These are phyloP conservation scores for Suhomyces bokatorum DNA, from an alignment of 1,139 yeast genomes.

Conservation along the genomic window DNA sequence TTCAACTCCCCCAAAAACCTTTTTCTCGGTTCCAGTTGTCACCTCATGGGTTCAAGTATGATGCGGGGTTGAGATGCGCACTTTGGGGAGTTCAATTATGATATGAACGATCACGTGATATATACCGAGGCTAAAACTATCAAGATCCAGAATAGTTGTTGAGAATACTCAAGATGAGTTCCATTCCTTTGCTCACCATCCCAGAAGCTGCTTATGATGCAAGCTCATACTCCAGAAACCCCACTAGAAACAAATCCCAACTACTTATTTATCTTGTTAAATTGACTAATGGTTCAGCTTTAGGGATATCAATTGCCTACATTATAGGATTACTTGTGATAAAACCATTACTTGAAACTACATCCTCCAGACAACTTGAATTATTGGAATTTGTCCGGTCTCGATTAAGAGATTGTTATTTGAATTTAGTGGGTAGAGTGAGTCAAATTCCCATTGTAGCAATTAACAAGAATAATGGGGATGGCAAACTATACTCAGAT, in stretches of 20 bases:
- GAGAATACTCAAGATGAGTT: not conserved
- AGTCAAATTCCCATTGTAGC: conserved; percentile 45
- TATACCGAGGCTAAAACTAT: conserved; percentile 1
- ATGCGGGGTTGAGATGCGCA: too few relatives aligned
- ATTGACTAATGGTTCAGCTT: conserved; percentile 41
- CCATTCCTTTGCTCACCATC: conserved; percentile 40
- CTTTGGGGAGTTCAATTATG: too few relatives aligned
- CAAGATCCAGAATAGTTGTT: too few relatives aligned
- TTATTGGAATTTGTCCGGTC: conserved; percentile 36
- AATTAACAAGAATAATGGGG: conserved; percentile 30
- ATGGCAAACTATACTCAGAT: conserved; percentile 41
- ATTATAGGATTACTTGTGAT: conserved; percentile 34
- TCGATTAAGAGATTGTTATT: conserved; percentile 39
- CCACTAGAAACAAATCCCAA: conserved; percentile 24
- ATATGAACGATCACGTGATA: not conserved
- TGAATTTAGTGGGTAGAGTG: conserved; percentile 37
- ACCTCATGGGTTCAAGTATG: too few relatives aligned
- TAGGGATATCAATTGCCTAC: conserved; percentile 32
- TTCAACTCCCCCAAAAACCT: too few relatives aligned
- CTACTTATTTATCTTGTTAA: conserved; percentile 31
- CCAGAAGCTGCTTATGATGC: conserved; percentile 48
- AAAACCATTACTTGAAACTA: conserved; percentile 39
- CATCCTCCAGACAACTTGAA: conserved; percentile 34
- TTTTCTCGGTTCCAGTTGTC: too few relatives aligned
- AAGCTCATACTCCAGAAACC: conserved; percentile 19